Evolutionary conservation across 2,329 filamentous ascomycete genomes (phyloP), one percentile per base, ranked within the genome.

Genomic region (Keithomyces neogunnii): DNA sequence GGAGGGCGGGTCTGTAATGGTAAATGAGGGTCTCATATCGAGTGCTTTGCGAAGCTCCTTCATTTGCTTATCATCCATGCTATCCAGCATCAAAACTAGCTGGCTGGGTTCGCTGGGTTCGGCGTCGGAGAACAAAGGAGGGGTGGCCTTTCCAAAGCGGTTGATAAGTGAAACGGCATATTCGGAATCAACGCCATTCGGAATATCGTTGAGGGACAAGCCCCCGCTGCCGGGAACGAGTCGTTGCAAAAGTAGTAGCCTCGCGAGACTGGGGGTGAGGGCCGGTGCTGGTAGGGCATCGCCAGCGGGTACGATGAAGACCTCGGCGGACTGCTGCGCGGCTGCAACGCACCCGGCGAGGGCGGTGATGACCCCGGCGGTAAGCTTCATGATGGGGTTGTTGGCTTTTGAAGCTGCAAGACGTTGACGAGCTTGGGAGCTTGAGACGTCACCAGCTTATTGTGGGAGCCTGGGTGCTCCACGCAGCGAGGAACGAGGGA

Each of bases 61-160:
- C 48, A 73, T 69, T 45, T 76, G 73, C 42, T 71, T 61, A 13
- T 69, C 58, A 19, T 71, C 74, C 66, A 78, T 69, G 60, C 82
- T 80, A 61, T 84, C 76, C 48, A 85, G 69, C 57, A 81, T 65
- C 48, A 85, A 67, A 30, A 86, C 66, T 39, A 86, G 72, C 65
- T 88, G 82, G 49, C 66, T 70, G 4, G 74, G 71, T 38, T 57
- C 57, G 49, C 54, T 57, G 47, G 66, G 61, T 19, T 62, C 57
- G 9, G 57, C 55, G 42, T 66, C 61, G 4, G 63, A 51, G 58
- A 88, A 82, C 35, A 88, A 67, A 26, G 72, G 64, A 50, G 68
- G 58, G 5, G 75, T 66, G 32, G 69, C 62, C 55, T 76, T 80
- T 55, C 82, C 84, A 64, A 81, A 86, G 47, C 69, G 69, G 60